A percentile compares a stretch with the other conserved stretches of the same genome.
Evolutionary conservation across 305 asterid genomes (phyloP).

Genomic region (Fraxinus sp.): DNA sequence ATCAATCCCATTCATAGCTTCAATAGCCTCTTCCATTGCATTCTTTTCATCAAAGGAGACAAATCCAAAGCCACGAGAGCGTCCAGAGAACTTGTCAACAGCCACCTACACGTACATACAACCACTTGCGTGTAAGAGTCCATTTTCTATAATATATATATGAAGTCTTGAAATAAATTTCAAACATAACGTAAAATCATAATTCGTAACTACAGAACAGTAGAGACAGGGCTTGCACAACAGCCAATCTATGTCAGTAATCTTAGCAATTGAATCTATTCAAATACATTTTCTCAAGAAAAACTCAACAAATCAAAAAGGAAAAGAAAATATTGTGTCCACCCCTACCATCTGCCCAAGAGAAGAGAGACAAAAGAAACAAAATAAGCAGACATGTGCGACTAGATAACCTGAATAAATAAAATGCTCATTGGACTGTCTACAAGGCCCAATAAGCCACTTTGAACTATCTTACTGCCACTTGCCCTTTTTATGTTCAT

Average conservation of each 20-base stretch:
- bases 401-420: background rate
- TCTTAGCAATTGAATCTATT: background rate
- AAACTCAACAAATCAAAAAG: background rate
- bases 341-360: background rate
- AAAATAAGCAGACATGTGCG: background rate
- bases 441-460: background rate
- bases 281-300: background rate
- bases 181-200: background rate
- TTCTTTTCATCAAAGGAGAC: slow-evolving; percentile 65
- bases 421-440: background rate
- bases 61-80: slow-evolving; percentile 89
- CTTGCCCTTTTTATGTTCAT: background rate
- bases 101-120: slow-evolving; percentile 48
- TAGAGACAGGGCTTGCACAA: background rate
- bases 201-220: background rate
- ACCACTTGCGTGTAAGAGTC: background rate
- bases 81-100: slow-evolving; percentile 70
- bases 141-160: background rate
- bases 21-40: slow-evolving; percentile 83
- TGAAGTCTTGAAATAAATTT: background rate
- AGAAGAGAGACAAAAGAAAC: background rate
- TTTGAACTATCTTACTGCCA: background rate
- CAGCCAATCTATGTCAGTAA: background rate
- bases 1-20: slow-evolving; percentile 79
- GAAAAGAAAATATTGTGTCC: background rate